Evolutionary conservation across 2,329 filamentous ascomycete genomes (phyloP).

Genomic region (Emericellopsis cladophorae): DNA sequence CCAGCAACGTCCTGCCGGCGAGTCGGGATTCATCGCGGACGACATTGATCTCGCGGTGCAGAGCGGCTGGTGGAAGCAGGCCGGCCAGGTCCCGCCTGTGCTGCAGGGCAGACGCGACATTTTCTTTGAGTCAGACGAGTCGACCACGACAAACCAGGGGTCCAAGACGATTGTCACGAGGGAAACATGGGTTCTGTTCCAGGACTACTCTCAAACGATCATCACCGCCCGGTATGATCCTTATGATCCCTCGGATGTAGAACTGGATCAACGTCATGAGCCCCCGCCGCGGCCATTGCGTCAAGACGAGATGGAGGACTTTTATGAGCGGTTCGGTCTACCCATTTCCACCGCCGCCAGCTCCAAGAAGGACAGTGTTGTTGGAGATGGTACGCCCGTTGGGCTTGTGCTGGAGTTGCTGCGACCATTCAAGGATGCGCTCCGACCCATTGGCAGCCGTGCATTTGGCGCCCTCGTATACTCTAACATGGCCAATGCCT

Average conservation of each 20-base stretch:
- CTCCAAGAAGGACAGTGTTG: constrained; percentile 63
- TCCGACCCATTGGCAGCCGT: constrained; percentile 75
- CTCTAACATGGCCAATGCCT: constrained; percentile 87
- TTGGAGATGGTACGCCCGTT: constrained; percentile 75
- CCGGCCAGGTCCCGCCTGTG: constrained; percentile 65
- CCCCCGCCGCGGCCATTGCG: constrained; percentile 67
- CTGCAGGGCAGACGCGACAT: constrained; percentile 78
- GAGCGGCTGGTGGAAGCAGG: constrained; percentile 79
- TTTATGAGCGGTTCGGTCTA: constrained; percentile 71
- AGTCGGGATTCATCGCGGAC: constrained; percentile 74
- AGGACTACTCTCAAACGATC: constrained; percentile 92
- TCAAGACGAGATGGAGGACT: constrained; percentile 85
- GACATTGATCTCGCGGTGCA: constrained; percentile 68
- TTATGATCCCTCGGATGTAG: constrained; percentile 57
- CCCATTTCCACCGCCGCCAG: constrained; percentile 59
- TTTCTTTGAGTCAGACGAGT: constrained; percentile 70
- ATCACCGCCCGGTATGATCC: constrained; percentile 71
- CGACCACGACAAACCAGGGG: constrained; percentile 53
- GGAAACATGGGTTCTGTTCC: constrained; percentile 77
- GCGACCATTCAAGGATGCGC: constrained; percentile 56
- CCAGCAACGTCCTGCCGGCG: constrained; percentile 57
- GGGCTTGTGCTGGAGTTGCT: constrained; percentile 71
- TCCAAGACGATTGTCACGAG: constrained; percentile 63
- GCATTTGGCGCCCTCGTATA: constrained; percentile 90
- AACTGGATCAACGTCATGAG: constrained; percentile 78